Evolutionary conservation across 768 basidiomycete species (phyloP), one percentile per base, ranked within the genome.

Genomic region (Fistulinella prunicolor): DNA sequence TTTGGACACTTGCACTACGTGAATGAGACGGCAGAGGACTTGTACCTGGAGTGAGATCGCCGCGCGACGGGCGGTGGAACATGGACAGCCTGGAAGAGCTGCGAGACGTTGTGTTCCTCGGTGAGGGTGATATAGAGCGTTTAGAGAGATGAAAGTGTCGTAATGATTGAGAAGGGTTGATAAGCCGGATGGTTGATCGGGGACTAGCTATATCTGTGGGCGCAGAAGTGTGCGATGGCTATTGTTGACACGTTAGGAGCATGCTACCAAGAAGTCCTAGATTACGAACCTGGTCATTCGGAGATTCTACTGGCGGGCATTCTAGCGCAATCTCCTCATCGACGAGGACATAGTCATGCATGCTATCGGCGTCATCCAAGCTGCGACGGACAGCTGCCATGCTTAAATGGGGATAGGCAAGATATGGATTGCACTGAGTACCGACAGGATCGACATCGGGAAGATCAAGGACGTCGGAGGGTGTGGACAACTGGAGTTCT

Each of bases 1-100:
- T 72, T 34, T 78, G 75, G 44, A 78, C 59, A 60, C 81, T 83
- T 3, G 76, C 65, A 14, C 76, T 77, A 49, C 77, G 69, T 51
- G 60, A 70, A 59, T 84, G 79, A 44, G 66, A 69, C 39, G 66
- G 55, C 26, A 62, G 54, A 23, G 57, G 54, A 21, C 34, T 65
- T 47, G 61, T 58, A 40, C 53, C 56, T 19, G 69, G 64, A n/a
- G 54, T 47, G 38, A 65, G 56, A 46, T 63, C 53, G 16, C 30
- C 54, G 53, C 50, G 57, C 19, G 65, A 60, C 32, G 55, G 70
- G 59, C 39, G 73, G 32, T 68, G 68, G 74, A 76, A 58, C 46
- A 81, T 64, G 42, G 74, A 74, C 30, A 77, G 57, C 38, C 74
- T 69, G 6, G 77, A 71, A 22, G 72, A 57, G 43, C 54, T 67